phyloP scores from a whole-genome alignment of 2,329 filamentous ascomycete species.

The Ophiostoma ips region DNA sequence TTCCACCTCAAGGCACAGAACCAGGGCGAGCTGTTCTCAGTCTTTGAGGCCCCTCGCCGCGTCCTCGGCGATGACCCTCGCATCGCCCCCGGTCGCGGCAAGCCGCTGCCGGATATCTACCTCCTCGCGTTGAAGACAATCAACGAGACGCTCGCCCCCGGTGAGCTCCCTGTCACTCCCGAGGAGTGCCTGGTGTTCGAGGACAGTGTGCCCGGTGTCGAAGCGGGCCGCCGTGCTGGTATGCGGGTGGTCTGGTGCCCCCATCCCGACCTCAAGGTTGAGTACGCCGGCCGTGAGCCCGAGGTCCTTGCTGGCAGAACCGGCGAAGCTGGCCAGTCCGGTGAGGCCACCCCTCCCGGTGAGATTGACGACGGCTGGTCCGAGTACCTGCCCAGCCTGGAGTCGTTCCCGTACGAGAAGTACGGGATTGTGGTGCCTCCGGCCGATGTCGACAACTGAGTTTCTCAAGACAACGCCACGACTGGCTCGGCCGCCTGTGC shows the following conservation, averaged over 20 bases:
- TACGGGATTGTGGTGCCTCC: conserved; percentile 42
- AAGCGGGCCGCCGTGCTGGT: conserved; percentile 76
- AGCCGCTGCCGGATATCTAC: conserved; percentile 92
- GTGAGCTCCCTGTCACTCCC: conserved; percentile 53
- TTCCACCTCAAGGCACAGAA: conserved; percentile 64
- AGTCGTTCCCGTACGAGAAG: conserved; percentile 42
- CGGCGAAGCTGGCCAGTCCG: conserved; percentile 44
- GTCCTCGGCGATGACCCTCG: conserved; percentile 77
- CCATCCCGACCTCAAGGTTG: conserved; percentile 61
- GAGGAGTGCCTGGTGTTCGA: conserved; percentile 94
- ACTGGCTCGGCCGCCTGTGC: background rate
- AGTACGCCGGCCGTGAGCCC: conserved; percentile 62
- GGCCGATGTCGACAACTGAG: conserved; percentile 28
- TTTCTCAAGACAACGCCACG: conserved; percentile 25
- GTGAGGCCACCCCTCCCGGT: conserved; percentile 42
- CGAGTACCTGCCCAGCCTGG: conserved; percentile 36
- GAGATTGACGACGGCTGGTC: conserved; percentile 48
- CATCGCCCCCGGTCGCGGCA: conserved; percentile 68
- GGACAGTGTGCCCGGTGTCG: conserved; percentile 85
- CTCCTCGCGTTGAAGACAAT: conserved; percentile 71
- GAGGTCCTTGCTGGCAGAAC: conserved; percentile 74
- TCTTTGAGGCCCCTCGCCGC: conserved; percentile 55
- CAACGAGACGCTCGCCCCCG: conserved; percentile 55
- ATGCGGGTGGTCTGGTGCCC: conserved; percentile 94
- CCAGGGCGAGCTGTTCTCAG: conserved; percentile 41